phyloP scores from a whole-genome alignment of 164 flowering plant genomes.

The Echeveria elegans region DNA sequence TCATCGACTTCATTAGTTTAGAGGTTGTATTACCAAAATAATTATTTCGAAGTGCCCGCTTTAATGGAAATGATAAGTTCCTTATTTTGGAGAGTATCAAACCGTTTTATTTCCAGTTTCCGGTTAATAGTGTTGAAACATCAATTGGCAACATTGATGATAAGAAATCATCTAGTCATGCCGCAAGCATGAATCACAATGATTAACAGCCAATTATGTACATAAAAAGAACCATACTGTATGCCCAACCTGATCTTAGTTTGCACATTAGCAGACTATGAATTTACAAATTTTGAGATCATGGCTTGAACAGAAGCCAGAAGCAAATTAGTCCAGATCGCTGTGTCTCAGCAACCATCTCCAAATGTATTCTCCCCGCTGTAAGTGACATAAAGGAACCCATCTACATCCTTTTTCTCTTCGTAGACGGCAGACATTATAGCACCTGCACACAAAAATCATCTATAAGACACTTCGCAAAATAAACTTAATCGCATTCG shows the following conservation, averaged over 20 bases:
- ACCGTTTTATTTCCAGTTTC: too few species aligned
- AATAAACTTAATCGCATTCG: background rate
- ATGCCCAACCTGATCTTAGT: background rate
- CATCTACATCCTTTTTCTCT: background rate
- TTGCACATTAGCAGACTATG: background rate
- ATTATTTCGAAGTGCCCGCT: background rate
- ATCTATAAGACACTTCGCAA: background rate
- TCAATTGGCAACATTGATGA: background rate
- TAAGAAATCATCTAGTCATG: background rate
- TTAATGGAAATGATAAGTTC: background rate
- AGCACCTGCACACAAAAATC: constrained; percentile 16
- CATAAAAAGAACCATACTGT: background rate
- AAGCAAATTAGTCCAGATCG: background rate
- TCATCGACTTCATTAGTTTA: too few species aligned
- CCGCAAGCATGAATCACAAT: background rate
- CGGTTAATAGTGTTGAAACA: too few species aligned
- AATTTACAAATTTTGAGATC: background rate
- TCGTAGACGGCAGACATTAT: background rate
- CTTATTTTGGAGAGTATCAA: background rate
- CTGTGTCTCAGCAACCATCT: background rate
- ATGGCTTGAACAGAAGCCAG: background rate
- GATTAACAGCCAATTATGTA: constrained; percentile 2
- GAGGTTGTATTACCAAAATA: background rate
- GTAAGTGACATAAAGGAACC: background rate
- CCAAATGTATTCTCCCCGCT: background rate